Base-by-base conservation (phyloP, 768 basidiomycete genomes). In the Leccinum incarnatum region DNA sequence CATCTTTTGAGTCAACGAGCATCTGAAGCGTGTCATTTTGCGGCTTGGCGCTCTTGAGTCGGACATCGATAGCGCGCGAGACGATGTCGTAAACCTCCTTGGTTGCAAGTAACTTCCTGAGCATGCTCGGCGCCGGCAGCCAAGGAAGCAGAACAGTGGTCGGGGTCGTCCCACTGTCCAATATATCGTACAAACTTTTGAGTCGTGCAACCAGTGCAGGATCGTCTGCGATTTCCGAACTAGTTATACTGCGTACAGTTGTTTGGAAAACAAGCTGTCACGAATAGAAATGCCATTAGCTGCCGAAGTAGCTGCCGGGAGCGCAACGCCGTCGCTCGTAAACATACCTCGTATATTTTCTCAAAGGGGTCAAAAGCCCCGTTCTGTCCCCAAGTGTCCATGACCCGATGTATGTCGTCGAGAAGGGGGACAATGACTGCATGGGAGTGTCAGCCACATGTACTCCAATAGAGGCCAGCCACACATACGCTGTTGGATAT, bases 71-170 rank as follows among this genome's bases (percentile, higher is more conserved):
- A 40, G 83, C 82, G 11, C 70, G 70, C 52, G 78, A 76, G 54
- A 91, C 71, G 62, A 92, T 89, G 62, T 85, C 82, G 69, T 90
- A 91, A 56, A 92, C 86, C 63, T 84, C 76, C 71, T 89, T 91
- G 32, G 89, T 91, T 15, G 89, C 85, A 72, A 83, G 79, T 42
- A 89, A 70, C 68, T 89, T 89, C 65, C 75, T 81, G 54, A 90
- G 70, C 84, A 88, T 88, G 19, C 87, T 86, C 4, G 85, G 85
- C 48, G 81, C 83, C 9, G 89, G 89, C 51, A 91, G 74, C 89
- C 89, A 91, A 37, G 89, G 89, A 30, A 89, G 72, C 15, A 92
- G 79, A 56, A 92, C 79, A 3, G 86, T 87, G 2, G 85, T 80
- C 1, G 89, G 87, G 0, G 89, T 91, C 3, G 87, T 90, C 48